Evolutionary conservation across 2,329 filamentous ascomycete genomes (phyloP).

Genomic region (Geoglossum cookeanum): DNA sequence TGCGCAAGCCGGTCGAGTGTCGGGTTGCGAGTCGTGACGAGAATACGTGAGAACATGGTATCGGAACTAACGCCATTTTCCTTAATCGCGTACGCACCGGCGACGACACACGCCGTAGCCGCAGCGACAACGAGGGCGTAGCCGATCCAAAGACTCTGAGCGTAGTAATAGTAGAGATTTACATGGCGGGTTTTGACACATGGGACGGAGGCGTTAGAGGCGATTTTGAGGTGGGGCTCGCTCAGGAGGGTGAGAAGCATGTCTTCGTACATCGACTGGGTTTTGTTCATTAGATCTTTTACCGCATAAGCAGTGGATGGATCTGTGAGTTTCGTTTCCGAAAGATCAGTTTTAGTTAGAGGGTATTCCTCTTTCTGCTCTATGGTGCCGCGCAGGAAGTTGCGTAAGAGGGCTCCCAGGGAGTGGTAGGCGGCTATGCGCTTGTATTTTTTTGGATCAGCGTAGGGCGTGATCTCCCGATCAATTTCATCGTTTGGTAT

Average conservation of each 20-base stretch:
- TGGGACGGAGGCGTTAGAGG: slow-evolving; percentile 10
- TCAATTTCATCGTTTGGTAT: slow-evolving; percentile 6
- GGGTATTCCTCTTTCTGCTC: slow-evolving; percentile 12
- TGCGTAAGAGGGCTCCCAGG: slow-evolving; percentile 17
- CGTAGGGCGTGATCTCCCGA: slow-evolving; percentile 9
- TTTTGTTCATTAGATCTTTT: slow-evolving; percentile 13
- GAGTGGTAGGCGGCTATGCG: slow-evolving; percentile 17
- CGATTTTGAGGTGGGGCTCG: slow-evolving; percentile 17
- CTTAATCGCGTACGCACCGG: slow-evolving; percentile 17
- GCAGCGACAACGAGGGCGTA: slow-evolving; percentile 18
- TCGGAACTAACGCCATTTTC: slow-evolving; percentile 20
- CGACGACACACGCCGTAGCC: slow-evolving; percentile 15
- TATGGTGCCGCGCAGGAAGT: slow-evolving; percentile 19
- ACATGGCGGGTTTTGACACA: slow-evolving; percentile 15
- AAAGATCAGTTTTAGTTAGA: slow-evolving; percentile 18
- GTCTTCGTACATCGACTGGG: slow-evolving; percentile 19
- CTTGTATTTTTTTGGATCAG: slow-evolving; percentile 18
- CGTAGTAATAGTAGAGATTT: slow-evolving; percentile 17
- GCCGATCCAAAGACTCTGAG: slow-evolving; percentile 17
- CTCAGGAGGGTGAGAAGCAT: slow-evolving; percentile 19
- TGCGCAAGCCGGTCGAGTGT: slow-evolving; percentile 17
- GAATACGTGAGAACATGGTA: slow-evolving; percentile 19
- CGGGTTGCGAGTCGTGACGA: slow-evolving; percentile 20
- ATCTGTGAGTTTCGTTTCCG: slow-evolving; percentile 18
- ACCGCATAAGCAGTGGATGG: slow-evolving; percentile 15